A percentile compares a stretch with the other conserved stretches of the same genome.
phyloP scores from a whole-genome alignment of 805 yeast genomes.

The Cyberlindnera maclurae region DNA sequence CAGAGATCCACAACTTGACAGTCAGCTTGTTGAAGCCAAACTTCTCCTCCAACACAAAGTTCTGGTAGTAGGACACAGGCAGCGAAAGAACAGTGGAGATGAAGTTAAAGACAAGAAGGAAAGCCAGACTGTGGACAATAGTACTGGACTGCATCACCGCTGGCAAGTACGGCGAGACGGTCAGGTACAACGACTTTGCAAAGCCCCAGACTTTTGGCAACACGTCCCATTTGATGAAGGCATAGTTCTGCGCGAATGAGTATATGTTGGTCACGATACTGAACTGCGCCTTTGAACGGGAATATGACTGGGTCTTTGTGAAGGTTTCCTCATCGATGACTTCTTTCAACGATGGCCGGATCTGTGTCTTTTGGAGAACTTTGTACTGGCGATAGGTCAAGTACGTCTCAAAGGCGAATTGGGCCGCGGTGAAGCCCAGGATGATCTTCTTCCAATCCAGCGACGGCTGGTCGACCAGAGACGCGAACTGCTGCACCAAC shows the following conservation, averaged over 20 bases:
- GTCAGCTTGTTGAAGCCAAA: conserved; percentile 93
- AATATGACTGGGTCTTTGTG: conserved; percentile 68
- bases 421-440: conserved; percentile 66
- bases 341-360: conserved; percentile 64
- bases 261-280: conserved; percentile 48
- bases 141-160: conserved; percentile 40
- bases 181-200: conserved; percentile 33
- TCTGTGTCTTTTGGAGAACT: conserved; percentile 45
- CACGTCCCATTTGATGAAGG: conserved; percentile 50
- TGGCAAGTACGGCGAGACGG: conserved; percentile 23
- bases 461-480: conserved; percentile 54
- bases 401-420: conserved; percentile 68
- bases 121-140: conserved; percentile 66
- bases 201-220: conserved; percentile 57
- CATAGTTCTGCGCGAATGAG: conserved; percentile 48
- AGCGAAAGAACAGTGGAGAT: conserved; percentile 47
- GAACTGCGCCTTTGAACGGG: conserved; percentile 71
- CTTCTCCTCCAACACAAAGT: conserved; percentile 85
- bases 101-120: conserved; percentile 44
- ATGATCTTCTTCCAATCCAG: conserved; percentile 79
- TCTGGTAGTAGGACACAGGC: conserved; percentile 69
- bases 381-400: conserved; percentile 72
- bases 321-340: conserved; percentile 71
- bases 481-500: conserved; percentile 34
- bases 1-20: conserved; percentile 60